These are phyloP conservation scores for Gossypium laxum DNA, from an alignment of 441 rosid genomes.

Conservation along the genomic window DNA sequence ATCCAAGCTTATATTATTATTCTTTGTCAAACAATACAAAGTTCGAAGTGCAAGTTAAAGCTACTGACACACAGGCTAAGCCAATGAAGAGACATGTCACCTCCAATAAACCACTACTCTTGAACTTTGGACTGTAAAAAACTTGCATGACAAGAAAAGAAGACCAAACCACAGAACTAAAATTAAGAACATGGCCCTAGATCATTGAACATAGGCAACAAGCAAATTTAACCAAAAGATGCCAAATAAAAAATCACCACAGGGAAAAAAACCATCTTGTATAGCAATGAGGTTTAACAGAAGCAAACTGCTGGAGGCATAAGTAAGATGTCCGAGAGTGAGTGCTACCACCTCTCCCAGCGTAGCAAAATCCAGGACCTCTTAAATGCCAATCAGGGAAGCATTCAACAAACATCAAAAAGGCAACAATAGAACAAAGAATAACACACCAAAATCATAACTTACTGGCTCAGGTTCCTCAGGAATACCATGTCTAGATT, in stretches of 20 bases:
- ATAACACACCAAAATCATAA: slow-evolving; percentile 9
- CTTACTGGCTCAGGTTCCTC: slow-evolving; percentile 69
- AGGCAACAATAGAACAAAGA: background rate
- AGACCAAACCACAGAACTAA: background rate
- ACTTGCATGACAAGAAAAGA: background rate
- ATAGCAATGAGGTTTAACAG: background rate
- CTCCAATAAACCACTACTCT: background rate
- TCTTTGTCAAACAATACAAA: slow-evolving; percentile 2
- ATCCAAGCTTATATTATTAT: background rate
- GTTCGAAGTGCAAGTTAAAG: background rate
- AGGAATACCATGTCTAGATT: slow-evolving; percentile 65
- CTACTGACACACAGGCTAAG: too few relatives aligned
- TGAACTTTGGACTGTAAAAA: background rate
- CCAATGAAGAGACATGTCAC: background rate
- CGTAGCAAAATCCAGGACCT: background rate
- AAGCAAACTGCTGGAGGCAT: background rate
- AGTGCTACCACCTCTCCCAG: background rate
- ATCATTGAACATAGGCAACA: background rate
- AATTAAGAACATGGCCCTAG: background rate
- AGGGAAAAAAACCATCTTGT: background rate
- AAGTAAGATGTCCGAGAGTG: background rate
- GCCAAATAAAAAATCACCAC: background rate
- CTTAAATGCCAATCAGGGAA: background rate
- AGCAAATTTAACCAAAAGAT: background rate
- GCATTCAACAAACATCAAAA: background rate